Conservation (phyloP, 495 filamentous ascomycete species). For the Aspergillus conjunctus region DNA sequence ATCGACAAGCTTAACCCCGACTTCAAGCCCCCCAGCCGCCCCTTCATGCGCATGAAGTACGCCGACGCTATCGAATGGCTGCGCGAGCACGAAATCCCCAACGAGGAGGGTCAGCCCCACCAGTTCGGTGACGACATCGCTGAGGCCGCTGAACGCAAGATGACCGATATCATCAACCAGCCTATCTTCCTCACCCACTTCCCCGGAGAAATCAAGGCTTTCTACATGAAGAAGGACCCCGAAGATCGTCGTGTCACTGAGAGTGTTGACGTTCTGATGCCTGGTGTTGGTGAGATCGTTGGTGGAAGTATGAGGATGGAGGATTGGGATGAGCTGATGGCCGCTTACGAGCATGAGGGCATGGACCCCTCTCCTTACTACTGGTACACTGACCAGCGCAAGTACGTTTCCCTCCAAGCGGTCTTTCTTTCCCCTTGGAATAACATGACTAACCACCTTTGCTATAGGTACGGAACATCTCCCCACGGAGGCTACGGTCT, state of each 20-base stretch:
- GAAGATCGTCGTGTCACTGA: constrained; percentile 87
- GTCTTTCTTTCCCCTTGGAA: neutral
- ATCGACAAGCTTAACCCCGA: constrained; percentile 84
- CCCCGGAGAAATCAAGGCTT: constrained; percentile 96
- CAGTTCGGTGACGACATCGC: constrained; percentile 97
- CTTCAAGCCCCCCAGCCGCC: constrained; percentile 80
- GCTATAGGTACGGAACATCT: constrained; percentile 79
- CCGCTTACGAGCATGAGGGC: constrained; percentile 81
- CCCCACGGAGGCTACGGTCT: constrained; percentile 96
- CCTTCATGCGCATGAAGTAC: constrained; percentile 96
- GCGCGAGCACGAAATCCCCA: constrained; percentile 79
- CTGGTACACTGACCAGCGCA: constrained; percentile 99
- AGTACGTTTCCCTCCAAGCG: constrained; percentile 60
- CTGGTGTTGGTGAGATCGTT: constrained; percentile 95
- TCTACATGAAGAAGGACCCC: constrained; percentile 96
- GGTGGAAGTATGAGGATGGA: constrained; percentile 97
- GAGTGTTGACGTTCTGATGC: constrained; percentile 95
- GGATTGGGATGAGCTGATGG: constrained; percentile 87
- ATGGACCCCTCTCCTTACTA: constrained; percentile 89
- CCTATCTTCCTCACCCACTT: constrained; percentile 98
- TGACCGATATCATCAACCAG: constrained; percentile 94
- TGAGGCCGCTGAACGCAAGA: constrained; percentile 92
- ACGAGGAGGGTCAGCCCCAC: constrained; percentile 90
- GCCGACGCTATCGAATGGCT: constrained; percentile 93
- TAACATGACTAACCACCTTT: constrained; percentile 7